Conservation (phyloP, 2,329 filamentous ascomycete genomes). For the Microcyclospora tardicrescens region DNA sequence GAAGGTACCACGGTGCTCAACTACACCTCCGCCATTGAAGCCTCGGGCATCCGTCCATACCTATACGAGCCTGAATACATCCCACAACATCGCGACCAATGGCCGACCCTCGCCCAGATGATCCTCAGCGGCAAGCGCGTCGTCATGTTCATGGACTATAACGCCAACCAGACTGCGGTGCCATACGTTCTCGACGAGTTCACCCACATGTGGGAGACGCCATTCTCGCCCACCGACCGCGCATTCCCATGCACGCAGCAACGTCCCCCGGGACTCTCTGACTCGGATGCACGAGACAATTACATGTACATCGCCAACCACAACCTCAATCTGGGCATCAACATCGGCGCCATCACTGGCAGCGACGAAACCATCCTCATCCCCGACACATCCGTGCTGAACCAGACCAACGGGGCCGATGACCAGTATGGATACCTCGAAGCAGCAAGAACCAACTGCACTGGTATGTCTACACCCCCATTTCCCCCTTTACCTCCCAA, state of each 20-base stretch:
- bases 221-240: slow-evolving; percentile 59
- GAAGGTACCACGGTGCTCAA: slow-evolving; percentile 40
- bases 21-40: slow-evolving; percentile 56
- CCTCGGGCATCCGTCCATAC: slow-evolving; percentile 58
- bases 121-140: slow-evolving; percentile 55
- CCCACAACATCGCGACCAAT: slow-evolving; percentile 60
- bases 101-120: slow-evolving; percentile 71
- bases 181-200: slow-evolving; percentile 86
- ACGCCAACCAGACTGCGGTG: slow-evolving; percentile 62
- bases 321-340: slow-evolving; percentile 83
- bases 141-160: slow-evolving; percentile 74
- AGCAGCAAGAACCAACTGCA: slow-evolving; percentile 49
- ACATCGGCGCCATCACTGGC: slow-evolving; percentile 73
- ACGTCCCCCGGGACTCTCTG: slow-evolving; percentile 54
- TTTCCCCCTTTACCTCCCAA: background rate
- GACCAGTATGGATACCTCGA: slow-evolving; percentile 54
- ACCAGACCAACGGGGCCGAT: slow-evolving; percentile 55
- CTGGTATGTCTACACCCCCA: slow-evolving; percentile 22
- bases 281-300: slow-evolving; percentile 38
- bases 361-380: slow-evolving; percentile 74
- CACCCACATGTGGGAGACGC: slow-evolving; percentile 79
- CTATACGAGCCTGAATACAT: slow-evolving; percentile 59
- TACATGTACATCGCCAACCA: slow-evolving; percentile 78
- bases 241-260: slow-evolving; percentile 67
- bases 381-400: slow-evolving; percentile 56